These are phyloP conservation scores for Sugiyamaella americana DNA, from an alignment of 805 yeast genomes.

Conservation along the genomic window DNA sequence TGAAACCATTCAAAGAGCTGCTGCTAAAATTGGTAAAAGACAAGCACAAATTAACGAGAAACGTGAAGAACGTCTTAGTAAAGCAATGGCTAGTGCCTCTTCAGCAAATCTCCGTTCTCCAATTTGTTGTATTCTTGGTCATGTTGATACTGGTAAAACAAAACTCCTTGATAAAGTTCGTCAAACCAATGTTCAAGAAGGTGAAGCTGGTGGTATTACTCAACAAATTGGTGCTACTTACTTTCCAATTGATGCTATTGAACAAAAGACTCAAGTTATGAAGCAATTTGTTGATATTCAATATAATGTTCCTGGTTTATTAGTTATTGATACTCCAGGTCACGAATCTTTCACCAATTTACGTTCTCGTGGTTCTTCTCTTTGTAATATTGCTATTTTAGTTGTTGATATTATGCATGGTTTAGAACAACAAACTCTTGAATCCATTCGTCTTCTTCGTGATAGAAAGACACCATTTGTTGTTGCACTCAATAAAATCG, in stretches of 20 bases:
- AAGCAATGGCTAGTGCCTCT: constrained; percentile 33
- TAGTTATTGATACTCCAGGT: constrained; percentile 98
- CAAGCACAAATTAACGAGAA: constrained; percentile 37
- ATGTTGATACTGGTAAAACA: constrained; percentile 99
- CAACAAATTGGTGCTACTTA: constrained; percentile 99
- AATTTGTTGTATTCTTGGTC: constrained; percentile 97
- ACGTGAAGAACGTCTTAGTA: constrained; percentile 33
- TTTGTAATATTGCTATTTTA: constrained; percentile 97
- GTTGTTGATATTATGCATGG: constrained; percentile 99
- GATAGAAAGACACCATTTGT: constrained; percentile 97
- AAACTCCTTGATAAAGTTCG: constrained; percentile 93
- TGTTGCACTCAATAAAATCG: constrained; percentile 95
- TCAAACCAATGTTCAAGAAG: constrained; percentile 99
- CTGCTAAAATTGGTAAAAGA: constrained; percentile 30
- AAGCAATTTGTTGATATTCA: constrained; percentile 68
- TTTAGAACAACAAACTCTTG: constrained; percentile 94
- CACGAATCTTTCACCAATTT: constrained; percentile 98
- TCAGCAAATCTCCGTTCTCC: constrained; percentile 86
- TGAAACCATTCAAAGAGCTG: constrained; percentile 26
- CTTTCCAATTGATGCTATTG: constrained; percentile 93
- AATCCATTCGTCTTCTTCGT: constrained; percentile 83
- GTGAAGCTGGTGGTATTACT: constrained; percentile 99
- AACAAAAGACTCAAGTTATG: constrained; percentile 89
- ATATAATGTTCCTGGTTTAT: constrained; percentile 93
- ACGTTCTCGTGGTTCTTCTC: constrained; percentile 97